Evolutionary conservation across 805 yeast species (phyloP), one percentile per base, ranked within the genome.

Genomic region (Sugiyamaella smithiae): DNA sequence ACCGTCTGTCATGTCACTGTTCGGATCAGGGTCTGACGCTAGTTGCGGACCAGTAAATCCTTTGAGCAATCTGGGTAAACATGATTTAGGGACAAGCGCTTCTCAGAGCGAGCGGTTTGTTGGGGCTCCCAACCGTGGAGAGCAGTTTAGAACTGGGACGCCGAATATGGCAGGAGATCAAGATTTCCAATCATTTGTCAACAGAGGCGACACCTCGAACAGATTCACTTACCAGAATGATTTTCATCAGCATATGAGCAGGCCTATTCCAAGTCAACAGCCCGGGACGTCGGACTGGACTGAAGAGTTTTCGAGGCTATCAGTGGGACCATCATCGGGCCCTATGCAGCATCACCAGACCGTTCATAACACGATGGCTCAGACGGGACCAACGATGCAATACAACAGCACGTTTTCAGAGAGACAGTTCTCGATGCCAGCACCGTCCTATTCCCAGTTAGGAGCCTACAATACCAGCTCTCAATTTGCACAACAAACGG

Each of bases 31-130:
- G n/a, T 35, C 40, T 16, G 53, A 41, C 20, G 52, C 37, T 22
- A 44, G 49, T 14, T 62, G 65, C 37, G 65, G 65, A 26, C 64
- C 65, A 0, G 58, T 61, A 1, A 59, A 57, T 41, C 59, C 66
- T 4, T 53, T 62, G 22, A 63, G 60, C 40, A 57, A 47, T 38
- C 46, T 62, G 7, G 54, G 57, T n/a, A 62, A 62, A 47, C 66
- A 61, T 29, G 48, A 54, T 5, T 33, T 46, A 4, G 50, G 52
- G 5, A 53, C 57, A 26, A 28, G 46, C 8, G 45, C 53, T 8
- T 44, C 55, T 22, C 55, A 50, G 33, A 47, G 54, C 11, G 59
- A 55, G 28, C 52, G 59, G 43, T 43, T 52, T 23, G 48, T 51
- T 9, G 33, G 32, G 5, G 23, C 37, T 22, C 16, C 28, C 9